A percentile compares a stretch with the other conserved stretches of the same genome.
These are phyloP conservation scores for Colletotrichum tropicale DNA, from an alignment of 2,329 filamentous ascomycete species.

Conservation along the genomic window DNA sequence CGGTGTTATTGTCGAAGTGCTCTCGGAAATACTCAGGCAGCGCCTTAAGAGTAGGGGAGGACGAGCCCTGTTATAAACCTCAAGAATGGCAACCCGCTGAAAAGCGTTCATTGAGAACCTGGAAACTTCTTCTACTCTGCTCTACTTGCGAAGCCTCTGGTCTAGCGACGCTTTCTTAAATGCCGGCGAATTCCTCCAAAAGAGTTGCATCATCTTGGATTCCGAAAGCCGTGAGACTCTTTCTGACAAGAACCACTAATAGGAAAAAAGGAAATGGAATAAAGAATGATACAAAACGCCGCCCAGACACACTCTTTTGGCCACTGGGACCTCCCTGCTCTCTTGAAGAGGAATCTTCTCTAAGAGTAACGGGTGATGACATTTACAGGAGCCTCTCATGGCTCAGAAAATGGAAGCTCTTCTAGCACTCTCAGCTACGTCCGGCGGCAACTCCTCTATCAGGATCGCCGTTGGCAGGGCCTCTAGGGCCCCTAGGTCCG, in stretches of 20 bases:
- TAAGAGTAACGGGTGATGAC: neutral
- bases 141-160: neutral
- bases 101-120: neutral
- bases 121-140: neutral
- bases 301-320: neutral
- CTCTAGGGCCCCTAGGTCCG: neutral
- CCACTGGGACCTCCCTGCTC: neutral
- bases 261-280: neutral
- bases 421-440: neutral
- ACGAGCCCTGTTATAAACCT: neutral
- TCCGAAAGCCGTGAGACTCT: neutral
- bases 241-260: neutral
- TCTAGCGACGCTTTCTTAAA: neutral
- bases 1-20: neutral
- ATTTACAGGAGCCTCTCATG: neutral
- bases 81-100: neutral
- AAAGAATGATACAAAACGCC: neutral
- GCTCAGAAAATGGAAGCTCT: neutral
- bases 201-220: neutral
- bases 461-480: neutral
- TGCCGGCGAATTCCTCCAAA: neutral
- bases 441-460: conserved; percentile 2
- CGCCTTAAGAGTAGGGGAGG: neutral
- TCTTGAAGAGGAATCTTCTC: neutral
- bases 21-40: neutral